Conservation (phyloP, 768 basidiomycete species). For the Lentinula boryana region DNA sequence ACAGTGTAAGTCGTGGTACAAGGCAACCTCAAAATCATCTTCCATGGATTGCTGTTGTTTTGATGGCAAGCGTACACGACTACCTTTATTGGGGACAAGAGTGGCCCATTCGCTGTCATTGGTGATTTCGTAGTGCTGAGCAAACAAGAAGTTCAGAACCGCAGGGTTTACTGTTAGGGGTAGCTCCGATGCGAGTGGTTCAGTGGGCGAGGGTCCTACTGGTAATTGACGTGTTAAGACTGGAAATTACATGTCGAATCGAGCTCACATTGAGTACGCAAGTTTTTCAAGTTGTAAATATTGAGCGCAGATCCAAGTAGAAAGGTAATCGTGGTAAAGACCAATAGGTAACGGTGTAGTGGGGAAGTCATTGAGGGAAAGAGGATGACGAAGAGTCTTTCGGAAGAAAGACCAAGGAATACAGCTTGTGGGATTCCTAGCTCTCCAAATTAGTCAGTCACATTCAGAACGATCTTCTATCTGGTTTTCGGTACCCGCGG, state of each 20-base stretch:
- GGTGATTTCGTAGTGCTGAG: not conserved
- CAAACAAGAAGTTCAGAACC: not conserved
- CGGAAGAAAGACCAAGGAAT: not conserved
- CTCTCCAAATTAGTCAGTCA: not conserved
- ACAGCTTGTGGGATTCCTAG: not conserved
- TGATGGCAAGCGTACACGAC: not conserved
- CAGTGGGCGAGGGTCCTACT: not conserved
- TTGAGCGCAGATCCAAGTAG: not conserved
- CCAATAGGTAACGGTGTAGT: not conserved
- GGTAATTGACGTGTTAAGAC: not conserved
- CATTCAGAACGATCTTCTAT: not conserved
- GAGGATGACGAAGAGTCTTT: not conserved
- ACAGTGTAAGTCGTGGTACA: not conserved
- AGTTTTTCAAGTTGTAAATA: not conserved
- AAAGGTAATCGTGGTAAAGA: not conserved
- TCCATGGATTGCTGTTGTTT: not conserved
- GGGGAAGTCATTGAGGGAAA: not conserved
- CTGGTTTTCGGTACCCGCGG: not conserved
- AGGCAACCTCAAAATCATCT: not conserved
- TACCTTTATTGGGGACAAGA: not conserved
- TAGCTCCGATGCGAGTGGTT: conserved; percentile 6
- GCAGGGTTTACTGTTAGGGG: conserved; percentile 4
- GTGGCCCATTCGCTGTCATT: not conserved
- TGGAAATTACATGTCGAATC: not conserved
- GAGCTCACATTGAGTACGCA: not conserved